These are phyloP conservation scores for Diversispora eburnea DNA, from an alignment of 192 early-diverging fungal species.

Conservation along the genomic window DNA sequence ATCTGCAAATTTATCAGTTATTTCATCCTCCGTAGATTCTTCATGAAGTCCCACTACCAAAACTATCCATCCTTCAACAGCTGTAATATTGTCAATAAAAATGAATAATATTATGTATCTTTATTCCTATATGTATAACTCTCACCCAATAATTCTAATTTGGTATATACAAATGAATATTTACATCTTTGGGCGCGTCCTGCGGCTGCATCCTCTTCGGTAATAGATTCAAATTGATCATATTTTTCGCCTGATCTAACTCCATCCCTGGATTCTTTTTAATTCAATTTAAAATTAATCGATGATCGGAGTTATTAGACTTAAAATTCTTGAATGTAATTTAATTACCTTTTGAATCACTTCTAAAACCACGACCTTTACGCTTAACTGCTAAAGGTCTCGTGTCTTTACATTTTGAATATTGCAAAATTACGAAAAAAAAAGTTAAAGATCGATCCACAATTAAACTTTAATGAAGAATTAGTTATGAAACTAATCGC, in stretches of 20 bases:
- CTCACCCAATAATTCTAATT: too few relatives aligned
- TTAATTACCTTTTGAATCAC: conserved; percentile 29
- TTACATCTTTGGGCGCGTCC: conserved; percentile 24
- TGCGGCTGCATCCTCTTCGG: conserved; percentile 21
- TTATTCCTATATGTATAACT: neutral
- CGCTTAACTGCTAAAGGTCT: conserved; percentile 35
- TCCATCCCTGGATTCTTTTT: conserved; percentile 27
- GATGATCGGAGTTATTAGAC: neutral
- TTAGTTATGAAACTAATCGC: neutral
- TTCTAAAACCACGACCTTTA: conserved; percentile 45
- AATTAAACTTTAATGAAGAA: neutral
- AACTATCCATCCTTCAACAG: conserved; percentile 94
- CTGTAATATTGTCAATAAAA: conserved; percentile 22
- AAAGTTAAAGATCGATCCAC: neutral
- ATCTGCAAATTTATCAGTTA: conserved; percentile 83
- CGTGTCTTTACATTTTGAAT: conserved; percentile 27
- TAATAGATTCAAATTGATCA: conserved; percentile 28
- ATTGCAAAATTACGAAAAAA: neutral
- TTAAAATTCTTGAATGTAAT: neutral
- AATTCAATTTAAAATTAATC: conserved; percentile 9
- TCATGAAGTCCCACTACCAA: conserved; percentile 92
- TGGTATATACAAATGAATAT: neutral
- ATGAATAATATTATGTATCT: neutral
- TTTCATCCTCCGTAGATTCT: conserved; percentile 88
- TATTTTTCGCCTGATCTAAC: conserved; percentile 25